A percentile compares a stretch with the other conserved stretches of the same genome.
These are phyloP conservation scores for Tulasnella sp. DNA, from an alignment of 768 basidiomycete genomes.

Conservation along the genomic window DNA sequence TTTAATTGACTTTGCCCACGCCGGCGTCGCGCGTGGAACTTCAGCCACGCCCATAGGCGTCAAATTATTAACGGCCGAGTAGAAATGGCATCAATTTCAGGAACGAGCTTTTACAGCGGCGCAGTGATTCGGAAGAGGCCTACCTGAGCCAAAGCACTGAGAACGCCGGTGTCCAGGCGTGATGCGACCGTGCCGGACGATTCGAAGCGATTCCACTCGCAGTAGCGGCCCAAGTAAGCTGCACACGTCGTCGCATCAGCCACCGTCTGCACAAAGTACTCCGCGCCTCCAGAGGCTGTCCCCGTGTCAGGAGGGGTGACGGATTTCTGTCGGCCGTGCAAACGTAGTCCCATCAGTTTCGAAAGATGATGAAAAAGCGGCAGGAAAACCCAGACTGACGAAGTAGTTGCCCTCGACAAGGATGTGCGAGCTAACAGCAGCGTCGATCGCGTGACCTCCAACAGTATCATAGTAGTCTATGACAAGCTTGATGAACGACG, in stretches of 20 bases:
- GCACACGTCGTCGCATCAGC: neutral
- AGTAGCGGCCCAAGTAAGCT: neutral
- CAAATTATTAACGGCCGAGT: neutral
- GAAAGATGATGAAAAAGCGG: neutral
- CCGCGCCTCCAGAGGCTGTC: neutral
- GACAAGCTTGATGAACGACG: neutral
- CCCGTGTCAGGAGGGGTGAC: neutral
- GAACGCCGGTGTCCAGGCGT: neutral
- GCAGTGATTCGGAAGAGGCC: neutral
- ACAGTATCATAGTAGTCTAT: neutral
- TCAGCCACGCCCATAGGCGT: neutral
- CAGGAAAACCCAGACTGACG: neutral
- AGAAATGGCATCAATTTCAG: neutral
- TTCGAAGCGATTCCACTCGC: neutral
- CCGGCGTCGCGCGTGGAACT: neutral
- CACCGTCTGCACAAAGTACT: conserved; percentile 2
- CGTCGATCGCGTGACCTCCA: neutral
- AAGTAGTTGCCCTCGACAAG: conserved; percentile 1
- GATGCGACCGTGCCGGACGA: neutral
- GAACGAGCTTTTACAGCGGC: too few species aligned
- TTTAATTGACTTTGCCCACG: neutral
- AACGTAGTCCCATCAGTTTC: neutral
- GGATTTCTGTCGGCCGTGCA: neutral
- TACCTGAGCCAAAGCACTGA: neutral
- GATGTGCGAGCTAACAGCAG: neutral